Percentiles rank a stretch among this genome's conserved stretches.
Evolutionary conservation across 1,284 basidiomycete genomes (phyloP).

Genomic region (Cryptococcus sp.): DNA sequence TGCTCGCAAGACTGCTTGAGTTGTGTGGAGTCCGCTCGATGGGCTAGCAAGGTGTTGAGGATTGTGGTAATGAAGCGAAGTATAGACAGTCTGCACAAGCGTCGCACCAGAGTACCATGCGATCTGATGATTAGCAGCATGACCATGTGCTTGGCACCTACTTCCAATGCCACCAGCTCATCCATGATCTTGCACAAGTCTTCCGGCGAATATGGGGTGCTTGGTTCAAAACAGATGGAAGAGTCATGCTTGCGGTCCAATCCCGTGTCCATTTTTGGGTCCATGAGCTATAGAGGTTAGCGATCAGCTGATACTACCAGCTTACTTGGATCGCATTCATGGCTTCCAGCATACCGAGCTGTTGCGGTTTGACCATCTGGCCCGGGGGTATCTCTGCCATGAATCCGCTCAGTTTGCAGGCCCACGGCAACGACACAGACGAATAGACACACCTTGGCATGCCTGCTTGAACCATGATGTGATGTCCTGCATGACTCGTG

Average conservation of each 20-base stretch:
- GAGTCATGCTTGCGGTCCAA: conserved; percentile 45
- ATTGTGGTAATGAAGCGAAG: conserved; percentile 73
- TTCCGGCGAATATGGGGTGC: conserved; percentile 63
- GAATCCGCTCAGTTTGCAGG: neutral
- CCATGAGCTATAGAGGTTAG: conserved; percentile 62
- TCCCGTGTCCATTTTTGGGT: conserved; percentile 84
- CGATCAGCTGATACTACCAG: neutral
- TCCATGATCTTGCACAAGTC: conserved; percentile 89
- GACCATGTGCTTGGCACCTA: conserved; percentile 46
- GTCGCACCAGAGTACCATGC: conserved; percentile 83
- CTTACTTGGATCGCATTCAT: conserved; percentile 84
- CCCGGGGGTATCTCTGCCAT: conserved; percentile 2
- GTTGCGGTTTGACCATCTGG: conserved; percentile 64
- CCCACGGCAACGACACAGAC: neutral
- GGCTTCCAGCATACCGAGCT: conserved; percentile 74
- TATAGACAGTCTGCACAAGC: conserved; percentile 82
- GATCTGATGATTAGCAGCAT: conserved; percentile 60
- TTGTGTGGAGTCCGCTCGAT: conserved; percentile 58
- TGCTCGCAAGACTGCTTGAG: conserved; percentile 70
- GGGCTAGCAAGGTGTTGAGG: conserved; percentile 32
- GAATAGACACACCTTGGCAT: conserved; percentile 19
- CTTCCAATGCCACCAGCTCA: conserved; percentile 75
- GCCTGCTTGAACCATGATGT: conserved; percentile 28
- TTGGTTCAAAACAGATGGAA: conserved; percentile 62
- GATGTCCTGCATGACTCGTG: conserved; percentile 32